Evolutionary conservation across 768 basidiomycete species (phyloP).

Genomic region (Leccinellum rugosiceps): DNA sequence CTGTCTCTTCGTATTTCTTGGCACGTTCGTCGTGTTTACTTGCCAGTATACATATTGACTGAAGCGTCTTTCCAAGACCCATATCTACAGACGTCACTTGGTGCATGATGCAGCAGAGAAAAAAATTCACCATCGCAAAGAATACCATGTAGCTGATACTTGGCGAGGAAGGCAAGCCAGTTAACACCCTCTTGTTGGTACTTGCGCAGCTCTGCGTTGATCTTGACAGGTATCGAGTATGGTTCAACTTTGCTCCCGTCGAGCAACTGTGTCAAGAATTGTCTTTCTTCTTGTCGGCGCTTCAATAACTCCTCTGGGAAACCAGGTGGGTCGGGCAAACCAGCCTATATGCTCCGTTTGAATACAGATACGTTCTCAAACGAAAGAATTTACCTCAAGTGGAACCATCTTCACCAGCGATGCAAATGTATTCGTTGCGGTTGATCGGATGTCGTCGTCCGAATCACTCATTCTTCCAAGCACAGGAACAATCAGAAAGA

Average conservation of each 20-base stretch:
- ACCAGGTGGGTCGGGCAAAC: slow-evolving; percentile 92
- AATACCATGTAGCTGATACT: slow-evolving; percentile 96
- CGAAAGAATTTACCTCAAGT: slow-evolving; percentile 63
- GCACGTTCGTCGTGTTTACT: slow-evolving; percentile 90
- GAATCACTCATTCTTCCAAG: slow-evolving; percentile 96
- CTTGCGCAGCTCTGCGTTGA: slow-evolving; percentile 93
- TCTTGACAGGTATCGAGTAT: slow-evolving; percentile 78
- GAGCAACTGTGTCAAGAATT: slow-evolving; percentile 89
- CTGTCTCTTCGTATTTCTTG: slow-evolving; percentile 59
- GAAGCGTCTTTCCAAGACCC: slow-evolving; percentile 97
- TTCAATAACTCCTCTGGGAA: slow-evolving; percentile 87
- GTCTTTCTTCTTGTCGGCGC: slow-evolving; percentile 81
- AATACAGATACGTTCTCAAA: neutral
- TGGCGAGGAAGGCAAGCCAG: slow-evolving; percentile 97
- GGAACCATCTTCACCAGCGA: slow-evolving; percentile 98
- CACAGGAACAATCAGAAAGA: slow-evolving; percentile 94
- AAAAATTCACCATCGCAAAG: slow-evolving; percentile 83
- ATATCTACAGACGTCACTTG: slow-evolving; percentile 60
- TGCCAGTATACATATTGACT: slow-evolving; percentile 95
- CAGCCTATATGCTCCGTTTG: slow-evolving; percentile 54
- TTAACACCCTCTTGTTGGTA: slow-evolving; percentile 99
- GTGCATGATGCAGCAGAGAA: slow-evolving; percentile 14
- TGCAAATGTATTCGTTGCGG: slow-evolving; percentile 97
- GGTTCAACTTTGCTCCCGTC: slow-evolving; percentile 94
- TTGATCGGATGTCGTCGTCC: slow-evolving; percentile 86